Percentiles rank a stretch among this genome's conserved stretches.
phyloP scores from a whole-genome alignment of 1,284 basidiomycete genomes.

The Ceratobasidium sp. region DNA sequence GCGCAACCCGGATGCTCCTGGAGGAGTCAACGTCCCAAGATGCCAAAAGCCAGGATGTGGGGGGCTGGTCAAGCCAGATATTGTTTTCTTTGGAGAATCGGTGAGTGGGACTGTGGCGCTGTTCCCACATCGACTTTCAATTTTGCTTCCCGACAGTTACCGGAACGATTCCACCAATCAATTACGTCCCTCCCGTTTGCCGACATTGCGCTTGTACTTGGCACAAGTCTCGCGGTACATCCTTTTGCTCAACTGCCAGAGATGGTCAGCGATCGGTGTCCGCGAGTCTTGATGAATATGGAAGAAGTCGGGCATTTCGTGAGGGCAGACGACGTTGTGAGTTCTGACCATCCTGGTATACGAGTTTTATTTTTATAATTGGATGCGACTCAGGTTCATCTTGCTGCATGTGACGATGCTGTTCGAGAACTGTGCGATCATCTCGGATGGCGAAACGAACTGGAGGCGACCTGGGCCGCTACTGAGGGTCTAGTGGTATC shows the following conservation, averaged over 20 bases:
- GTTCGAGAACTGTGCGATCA: slow-evolving; percentile 42
- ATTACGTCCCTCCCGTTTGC: slow-evolving; percentile 62
- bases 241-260: slow-evolving; percentile 74
- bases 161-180: slow-evolving; percentile 60
- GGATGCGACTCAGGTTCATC: slow-evolving; percentile 21
- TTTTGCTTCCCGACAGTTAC: slow-evolving; percentile 59
- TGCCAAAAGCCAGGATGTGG: slow-evolving; percentile 61
- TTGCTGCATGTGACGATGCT: slow-evolving; percentile 41
- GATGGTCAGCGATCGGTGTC: slow-evolving; percentile 48
- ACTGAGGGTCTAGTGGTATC: slow-evolving; percentile 29
- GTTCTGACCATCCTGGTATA: background rate
- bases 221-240: slow-evolving; percentile 85
- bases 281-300: slow-evolving; percentile 43
- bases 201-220: slow-evolving; percentile 90
- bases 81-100: slow-evolving; percentile 92
- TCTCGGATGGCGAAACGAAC: slow-evolving; percentile 43
- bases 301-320: slow-evolving; percentile 42
- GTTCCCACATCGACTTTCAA: background rate
- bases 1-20: slow-evolving; percentile 1
- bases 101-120: slow-evolving; percentile 30
- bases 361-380: background rate
- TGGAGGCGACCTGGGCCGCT: slow-evolving; percentile 42
- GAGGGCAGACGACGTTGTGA: slow-evolving; percentile 41
- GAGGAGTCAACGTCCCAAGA: slow-evolving; percentile 62
- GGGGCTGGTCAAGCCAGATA: slow-evolving; percentile 88